Evolutionary conservation across 805 yeast species (phyloP).

Genomic region (Saccharomyces jurei): DNA sequence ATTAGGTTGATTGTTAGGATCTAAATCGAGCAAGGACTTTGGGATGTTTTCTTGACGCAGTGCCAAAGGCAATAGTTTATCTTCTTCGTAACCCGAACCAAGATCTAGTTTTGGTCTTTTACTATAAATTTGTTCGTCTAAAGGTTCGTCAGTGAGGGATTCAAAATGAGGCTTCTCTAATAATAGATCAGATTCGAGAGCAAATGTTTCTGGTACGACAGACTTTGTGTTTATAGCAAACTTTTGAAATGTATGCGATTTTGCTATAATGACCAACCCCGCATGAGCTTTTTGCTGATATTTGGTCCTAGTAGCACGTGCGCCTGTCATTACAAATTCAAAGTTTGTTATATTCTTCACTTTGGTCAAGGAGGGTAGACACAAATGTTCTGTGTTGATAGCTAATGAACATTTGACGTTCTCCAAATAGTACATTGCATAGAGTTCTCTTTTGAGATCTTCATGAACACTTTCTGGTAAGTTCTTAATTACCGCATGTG

Average conservation of each 20-base stretch:
- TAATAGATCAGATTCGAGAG: conserved; percentile 65
- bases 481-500: conserved; percentile 19
- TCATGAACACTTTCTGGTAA: conserved; percentile 24
- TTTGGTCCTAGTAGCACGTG: conserved; percentile 80
- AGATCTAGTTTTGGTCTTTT: conserved; percentile 26
- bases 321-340: conserved; percentile 69
- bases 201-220: conserved; percentile 46
- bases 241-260: conserved; percentile 28
- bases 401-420: conserved; percentile 55
- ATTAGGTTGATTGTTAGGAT: conserved; percentile 77
- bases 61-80: conserved; percentile 54
- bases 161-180: conserved; percentile 71
- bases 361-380: conserved; percentile 45
- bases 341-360: conserved; percentile 55
- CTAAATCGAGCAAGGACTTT: conserved; percentile 40
- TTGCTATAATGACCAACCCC: conserved; percentile 69
- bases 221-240: conserved; percentile 8
- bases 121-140: conserved; percentile 35
- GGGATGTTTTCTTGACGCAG: conserved; percentile 59
- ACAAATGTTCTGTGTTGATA: conserved; percentile 54
- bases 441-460: conserved; percentile 32
- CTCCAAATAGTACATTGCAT: conserved; percentile 53
- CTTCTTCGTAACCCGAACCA: conserved; percentile 32
- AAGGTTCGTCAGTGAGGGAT: conserved; percentile 42
- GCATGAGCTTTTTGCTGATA: conserved; percentile 67